phyloP scores from a whole-genome alignment of 106 monocot genomes.

The Dactylorhiza incarnata region DNA sequence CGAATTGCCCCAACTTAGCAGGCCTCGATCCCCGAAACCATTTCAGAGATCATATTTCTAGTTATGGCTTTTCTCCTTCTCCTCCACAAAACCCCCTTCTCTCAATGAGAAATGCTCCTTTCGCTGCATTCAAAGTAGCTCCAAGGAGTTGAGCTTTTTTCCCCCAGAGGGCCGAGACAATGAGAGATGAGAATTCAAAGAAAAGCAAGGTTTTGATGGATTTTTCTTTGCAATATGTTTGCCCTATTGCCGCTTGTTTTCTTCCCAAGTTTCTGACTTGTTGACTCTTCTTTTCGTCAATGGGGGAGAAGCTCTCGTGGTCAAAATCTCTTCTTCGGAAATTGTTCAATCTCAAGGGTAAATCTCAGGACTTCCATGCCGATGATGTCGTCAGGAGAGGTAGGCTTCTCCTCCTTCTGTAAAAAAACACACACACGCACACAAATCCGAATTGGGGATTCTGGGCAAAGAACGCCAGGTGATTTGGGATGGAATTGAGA shows the following conservation, averaged over 20 bases:
- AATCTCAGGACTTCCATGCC: constrained; percentile 62
- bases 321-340: constrained; percentile 62
- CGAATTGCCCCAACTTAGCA: background rate
- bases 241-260: background rate
- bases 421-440: background rate
- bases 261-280: background rate
- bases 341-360: constrained; percentile 76
- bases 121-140: background rate
- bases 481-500: background rate
- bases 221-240: background rate
- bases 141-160: background rate
- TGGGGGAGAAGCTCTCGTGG: constrained; percentile 56
- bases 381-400: constrained; percentile 51
- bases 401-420: constrained; percentile 8
- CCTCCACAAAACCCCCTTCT: background rate
- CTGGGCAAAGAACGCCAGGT: background rate
- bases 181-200: constrained; percentile 70
- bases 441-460: background rate
- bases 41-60: constrained; percentile 3
- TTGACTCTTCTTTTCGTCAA: background rate
- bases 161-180: constrained; percentile 24
- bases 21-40: background rate
- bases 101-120: background rate
- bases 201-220: constrained; percentile 61
- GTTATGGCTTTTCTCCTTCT: background rate